These are phyloP conservation scores for Clavispora vitiphila DNA, from an alignment of 805 yeast genomes.

Conservation along the genomic window DNA sequence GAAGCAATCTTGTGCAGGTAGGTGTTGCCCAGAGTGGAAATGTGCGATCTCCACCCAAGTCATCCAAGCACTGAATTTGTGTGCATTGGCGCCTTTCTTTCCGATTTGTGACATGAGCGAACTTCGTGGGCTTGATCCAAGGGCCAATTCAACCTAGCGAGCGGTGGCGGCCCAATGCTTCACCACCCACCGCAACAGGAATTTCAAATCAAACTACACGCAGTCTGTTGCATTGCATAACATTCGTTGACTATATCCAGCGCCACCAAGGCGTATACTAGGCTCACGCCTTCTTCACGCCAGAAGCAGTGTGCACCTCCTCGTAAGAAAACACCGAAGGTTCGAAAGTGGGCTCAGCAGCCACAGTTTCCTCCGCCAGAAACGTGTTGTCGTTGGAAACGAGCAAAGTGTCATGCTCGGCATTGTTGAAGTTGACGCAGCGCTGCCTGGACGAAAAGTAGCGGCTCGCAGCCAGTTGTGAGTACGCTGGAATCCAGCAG, in stretches of 20 bases:
- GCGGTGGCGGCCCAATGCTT: too few species aligned
- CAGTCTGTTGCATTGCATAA: neutral
- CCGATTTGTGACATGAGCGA: too few species aligned
- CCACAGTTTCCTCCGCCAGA: constrained; percentile 6
- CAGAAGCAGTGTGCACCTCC: constrained; percentile 40
- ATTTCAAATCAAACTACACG: too few species aligned
- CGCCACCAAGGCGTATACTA: neutral
- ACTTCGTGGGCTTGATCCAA: too few species aligned
- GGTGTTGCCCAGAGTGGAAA: too few species aligned
- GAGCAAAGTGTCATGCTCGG: constrained; percentile 26
- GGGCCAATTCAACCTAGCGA: too few species aligned
- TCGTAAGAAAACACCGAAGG: constrained; percentile 38
- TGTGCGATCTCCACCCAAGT: too few species aligned
- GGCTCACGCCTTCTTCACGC: constrained; percentile 27
- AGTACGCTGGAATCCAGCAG: constrained; percentile 33
- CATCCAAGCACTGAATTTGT: too few species aligned
- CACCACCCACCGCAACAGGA: too few species aligned
- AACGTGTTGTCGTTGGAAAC: constrained; percentile 33
- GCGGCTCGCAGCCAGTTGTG: constrained; percentile 16
- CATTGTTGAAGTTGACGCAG: constrained; percentile 29
- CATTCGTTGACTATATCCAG: neutral
- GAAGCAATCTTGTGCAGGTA: too few species aligned
- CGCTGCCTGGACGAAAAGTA: constrained; percentile 34
- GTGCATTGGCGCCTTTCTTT: too few species aligned
- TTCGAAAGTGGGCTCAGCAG: constrained; percentile 22